These are phyloP conservation scores for Perkinsus olseni DNA, from an alignment of 169 alveolate genomes.

Conservation along the genomic window DNA sequence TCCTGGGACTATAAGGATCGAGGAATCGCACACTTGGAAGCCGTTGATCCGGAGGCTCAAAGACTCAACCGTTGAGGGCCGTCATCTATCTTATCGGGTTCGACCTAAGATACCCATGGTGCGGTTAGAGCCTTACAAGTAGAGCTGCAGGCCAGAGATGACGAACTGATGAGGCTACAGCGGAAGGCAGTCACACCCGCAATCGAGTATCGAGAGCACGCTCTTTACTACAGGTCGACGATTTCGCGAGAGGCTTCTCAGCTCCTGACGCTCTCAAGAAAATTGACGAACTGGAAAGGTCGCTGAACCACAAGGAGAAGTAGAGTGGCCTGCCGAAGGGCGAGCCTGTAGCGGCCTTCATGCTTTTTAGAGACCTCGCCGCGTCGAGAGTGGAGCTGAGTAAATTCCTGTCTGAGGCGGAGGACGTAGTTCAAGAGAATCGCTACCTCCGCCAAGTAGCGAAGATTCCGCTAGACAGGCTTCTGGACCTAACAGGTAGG, in stretches of 20 bases:
- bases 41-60: no score
- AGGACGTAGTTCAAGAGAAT: background rate
- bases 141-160: background rate
- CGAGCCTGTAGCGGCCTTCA: no score
- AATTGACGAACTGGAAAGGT: background rate
- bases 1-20: no score
- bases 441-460: background rate
- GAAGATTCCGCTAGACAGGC: background rate
- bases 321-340: background rate
- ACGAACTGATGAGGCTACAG: background rate
- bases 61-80: no score
- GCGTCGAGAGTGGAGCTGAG: background rate
- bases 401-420: background rate
- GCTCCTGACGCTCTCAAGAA: background rate
- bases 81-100: background rate
- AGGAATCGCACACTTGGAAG: no score
- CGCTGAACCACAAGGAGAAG: background rate
- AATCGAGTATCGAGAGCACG: background rate
- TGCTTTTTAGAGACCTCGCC: background rate
- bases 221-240: background rate
- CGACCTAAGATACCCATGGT: background rate
- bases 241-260: background rate
- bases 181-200: background rate
- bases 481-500: background rate
- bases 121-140: background rate